Base-by-base conservation (phyloP, 1,139 yeast genomes). In the Geotrichum candidum region DNA sequence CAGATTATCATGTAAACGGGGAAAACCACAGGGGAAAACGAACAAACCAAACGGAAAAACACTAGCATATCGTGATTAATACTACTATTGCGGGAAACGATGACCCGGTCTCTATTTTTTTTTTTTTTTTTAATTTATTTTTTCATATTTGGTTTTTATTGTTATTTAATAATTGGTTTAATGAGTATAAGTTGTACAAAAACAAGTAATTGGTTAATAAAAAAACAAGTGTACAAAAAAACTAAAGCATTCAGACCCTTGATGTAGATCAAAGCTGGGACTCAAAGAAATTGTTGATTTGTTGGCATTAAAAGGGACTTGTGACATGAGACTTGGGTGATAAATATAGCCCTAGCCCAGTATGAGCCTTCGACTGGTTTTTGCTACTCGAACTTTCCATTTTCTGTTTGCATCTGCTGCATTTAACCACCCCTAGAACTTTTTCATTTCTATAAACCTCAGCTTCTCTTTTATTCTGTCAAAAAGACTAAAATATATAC, bases 1-100 rank as follows among this genome's bases (percentile, higher is more conserved):
- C 87, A 96, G 73, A 94, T 94, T 82, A 95, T 94, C 81, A 95
- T 94, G 99, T 95, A 73, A 62, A 56, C 11, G 53, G 25, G 23
- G 23, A 50, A 23, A 3, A 15, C 33, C 48, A 10, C 48, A n/a
- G 5, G 48, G 48, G 48, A 41, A 41, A 41, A 41, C 48, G 23
- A 41, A 41, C 48, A 41, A 41, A 41, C 48, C 48, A 41, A 41
- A 41, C n/a, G 48, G 48, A 41, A 41, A 41, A 38, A 38, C n/a
- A 41, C 48, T 41, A 41, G 48, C 48, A 41, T 41, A 41, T 41
- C 48, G 48, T 41, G 48, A 41, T 41, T 41, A 41, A 41, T 41
- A n/a, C 48, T 41, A 41, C 48, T n/a, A 41, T 18, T 15, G 10
- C 48, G 22, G 48, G 48, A n/a, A 41, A 41, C 48, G 9, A 41